Conservation (phyloP, 371 early-diverging fungal genomes). For the Rhizopus microsporus region DNA sequence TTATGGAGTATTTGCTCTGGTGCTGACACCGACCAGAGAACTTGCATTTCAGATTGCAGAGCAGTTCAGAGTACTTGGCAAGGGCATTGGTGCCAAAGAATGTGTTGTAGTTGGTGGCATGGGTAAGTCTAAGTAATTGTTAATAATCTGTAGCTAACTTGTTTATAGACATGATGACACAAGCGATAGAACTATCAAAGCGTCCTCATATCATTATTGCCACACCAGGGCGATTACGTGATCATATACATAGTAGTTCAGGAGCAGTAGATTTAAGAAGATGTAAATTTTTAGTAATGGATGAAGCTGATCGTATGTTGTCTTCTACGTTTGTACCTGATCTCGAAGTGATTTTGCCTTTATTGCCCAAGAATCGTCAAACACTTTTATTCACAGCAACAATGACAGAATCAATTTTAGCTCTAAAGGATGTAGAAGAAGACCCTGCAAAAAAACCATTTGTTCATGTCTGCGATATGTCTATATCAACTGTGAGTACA, state of each 20-base stretch:
- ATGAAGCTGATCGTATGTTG: constrained; percentile 98
- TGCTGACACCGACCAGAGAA: constrained; percentile 98
- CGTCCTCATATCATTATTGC: constrained; percentile 97
- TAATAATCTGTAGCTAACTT: neutral
- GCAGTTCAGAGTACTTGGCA: constrained; percentile 92
- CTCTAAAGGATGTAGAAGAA: constrained; percentile 48
- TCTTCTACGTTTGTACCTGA: constrained; percentile 84
- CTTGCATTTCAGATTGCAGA: constrained; percentile 97
- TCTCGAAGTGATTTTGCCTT: constrained; percentile 76
- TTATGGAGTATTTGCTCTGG: constrained; percentile 91
- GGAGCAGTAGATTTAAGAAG: constrained; percentile 65
- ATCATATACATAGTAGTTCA: constrained; percentile 83
- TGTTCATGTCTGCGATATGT: constrained; percentile 76
- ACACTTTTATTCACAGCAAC: constrained; percentile 96
- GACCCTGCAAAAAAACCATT: constrained; percentile 67
- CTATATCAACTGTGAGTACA: constrained; percentile 81
- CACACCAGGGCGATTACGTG: constrained; percentile 96
- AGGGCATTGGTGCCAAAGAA: constrained; percentile 82
- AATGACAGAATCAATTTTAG: constrained; percentile 85
- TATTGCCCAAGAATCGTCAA: constrained; percentile 82
- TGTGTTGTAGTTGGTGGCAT: constrained; percentile 96
- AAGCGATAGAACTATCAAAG: constrained; percentile 84
- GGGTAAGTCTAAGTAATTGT: constrained; percentile 40
- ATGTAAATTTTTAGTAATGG: constrained; percentile 81
- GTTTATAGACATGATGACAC: constrained; percentile 85